Percentiles rank a stretch among this genome's conserved stretches.
phyloP scores from a whole-genome alignment of 2,329 filamentous ascomycete genomes.

The Aspergillus fischeri region DNA sequence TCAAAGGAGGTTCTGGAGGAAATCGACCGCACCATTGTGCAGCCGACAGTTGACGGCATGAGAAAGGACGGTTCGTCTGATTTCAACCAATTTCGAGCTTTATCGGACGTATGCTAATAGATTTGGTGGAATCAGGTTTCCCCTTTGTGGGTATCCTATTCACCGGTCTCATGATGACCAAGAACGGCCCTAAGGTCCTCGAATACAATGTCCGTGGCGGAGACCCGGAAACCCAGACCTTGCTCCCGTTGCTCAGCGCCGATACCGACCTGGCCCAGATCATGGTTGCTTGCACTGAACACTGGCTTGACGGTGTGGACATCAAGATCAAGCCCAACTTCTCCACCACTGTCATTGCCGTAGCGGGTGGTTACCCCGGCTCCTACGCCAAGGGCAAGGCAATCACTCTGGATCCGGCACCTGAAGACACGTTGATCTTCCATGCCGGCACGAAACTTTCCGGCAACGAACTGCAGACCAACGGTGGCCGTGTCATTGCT shows the following conservation, averaged over 20 bases:
- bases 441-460: slow-evolving; percentile 79
- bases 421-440: slow-evolving; percentile 69
- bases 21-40: slow-evolving; percentile 77
- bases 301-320: slow-evolving; percentile 65
- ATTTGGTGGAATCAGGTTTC: slow-evolving; percentile 24
- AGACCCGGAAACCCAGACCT: slow-evolving; percentile 85
- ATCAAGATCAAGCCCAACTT: slow-evolving; percentile 66
- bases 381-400: slow-evolving; percentile 74
- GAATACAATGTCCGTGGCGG: slow-evolving; percentile 95
- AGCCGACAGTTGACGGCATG: slow-evolving; percentile 88
- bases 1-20: slow-evolving; percentile 70
- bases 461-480: slow-evolving; percentile 63
- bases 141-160: slow-evolving; percentile 44
- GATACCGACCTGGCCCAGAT: slow-evolving; percentile 83
- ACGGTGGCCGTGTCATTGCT: slow-evolving; percentile 89
- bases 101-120: slow-evolving; percentile 28
- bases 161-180: slow-evolving; percentile 84
- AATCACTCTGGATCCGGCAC: slow-evolving; percentile 54
- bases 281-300: slow-evolving; percentile 78
- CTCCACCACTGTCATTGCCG: slow-evolving; percentile 89
- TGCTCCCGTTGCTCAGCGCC: slow-evolving; percentile 70
- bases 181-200: slow-evolving; percentile 71
- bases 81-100: slow-evolving; percentile 71
- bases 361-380: slow-evolving; percentile 85
- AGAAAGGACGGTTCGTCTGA: slow-evolving; percentile 61